Percentiles rank a stretch among this genome's conserved stretches.
Conservation (phyloP, 441 rosid genomes). For the Theobroma grandiflorum region DNA sequence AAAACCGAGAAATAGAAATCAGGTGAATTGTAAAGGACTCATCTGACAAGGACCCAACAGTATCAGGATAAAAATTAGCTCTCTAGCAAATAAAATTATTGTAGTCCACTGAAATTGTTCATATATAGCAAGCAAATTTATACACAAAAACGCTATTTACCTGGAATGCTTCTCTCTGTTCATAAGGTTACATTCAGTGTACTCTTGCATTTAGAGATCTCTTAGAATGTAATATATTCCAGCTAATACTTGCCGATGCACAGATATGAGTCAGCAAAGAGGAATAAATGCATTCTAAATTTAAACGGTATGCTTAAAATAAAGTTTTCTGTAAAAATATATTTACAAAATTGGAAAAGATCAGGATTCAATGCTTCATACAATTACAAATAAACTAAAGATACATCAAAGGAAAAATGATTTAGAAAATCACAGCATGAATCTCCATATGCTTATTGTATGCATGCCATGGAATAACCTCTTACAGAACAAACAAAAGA, state of each 20-base stretch:
- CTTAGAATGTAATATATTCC: neutral
- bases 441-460: neutral
- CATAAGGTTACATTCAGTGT: neutral
- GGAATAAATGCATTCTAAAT: slow-evolving; percentile 13
- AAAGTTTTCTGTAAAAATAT: slow-evolving; percentile 13
- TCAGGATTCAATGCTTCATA: neutral
- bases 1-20: neutral
- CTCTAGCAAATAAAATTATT: neutral
- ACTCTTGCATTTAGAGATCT: neutral
- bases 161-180: neutral
- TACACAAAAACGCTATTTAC: too few species aligned
- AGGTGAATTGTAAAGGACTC: neutral
- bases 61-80: neutral
- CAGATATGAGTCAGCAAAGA: slow-evolving; percentile 2
- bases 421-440: slow-evolving; percentile 6
- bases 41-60: neutral
- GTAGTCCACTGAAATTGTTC: neutral
- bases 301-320: neutral
- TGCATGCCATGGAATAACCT: neutral
- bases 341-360: slow-evolving; percentile 2
- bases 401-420: neutral
- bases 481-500: neutral
- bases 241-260: neutral
- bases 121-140: neutral
- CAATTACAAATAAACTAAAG: neutral